Evolutionary conservation across 2,329 filamentous ascomycete species (phyloP), one percentile per base, ranked within the genome.

Genomic region (Elsinoe arachidis): DNA sequence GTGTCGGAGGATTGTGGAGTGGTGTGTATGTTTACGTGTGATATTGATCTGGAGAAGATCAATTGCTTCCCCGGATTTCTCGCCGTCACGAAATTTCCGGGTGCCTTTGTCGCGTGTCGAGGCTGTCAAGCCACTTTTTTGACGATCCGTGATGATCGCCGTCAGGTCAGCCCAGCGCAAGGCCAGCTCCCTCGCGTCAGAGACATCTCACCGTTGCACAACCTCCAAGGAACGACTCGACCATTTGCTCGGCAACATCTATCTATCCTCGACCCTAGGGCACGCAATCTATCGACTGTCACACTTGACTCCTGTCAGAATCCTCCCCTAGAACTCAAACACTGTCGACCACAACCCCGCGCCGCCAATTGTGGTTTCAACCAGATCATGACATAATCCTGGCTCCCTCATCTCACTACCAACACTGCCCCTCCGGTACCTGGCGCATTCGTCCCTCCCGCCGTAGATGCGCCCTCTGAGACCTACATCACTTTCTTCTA

Each of bases 361-460:
- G 33, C 17, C 49, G 49, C 33, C 34, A 33, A n/a, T 12, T 7
- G 19, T 37, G 14, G 26, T 53, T 37, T 39, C 49, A 39, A 53
- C 49, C 49, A 26, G 49, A 53, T 53, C 49, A 53, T 53, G 49
- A 53, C 49, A 53, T 53, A 53, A 53, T 53, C 49, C 38, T 39
- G 15, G 19, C 11, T 53, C 34, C 41, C 49, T 53, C 49, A 33
- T 39, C 33, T 39, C 41, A 46, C 41, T 19, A 23, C 33, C 35
- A 35, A 39, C 49, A 34, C 46, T 51, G 30, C 46, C 26, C 49
- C 10, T 19, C 34, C 49, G 49, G 49, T 39, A 53, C 49, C 49
- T 53, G 33, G 33, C 49, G 49, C 49, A 53, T 35, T 38, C 49
- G 21, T 35, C 19, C 14, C 14, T 17, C 23, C 15, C 26, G 49